Evolutionary conservation across 177 flowering plant genomes (phyloP), one percentile per base, ranked within the genome.

Genomic region (Tripterygium wilfordii): DNA sequence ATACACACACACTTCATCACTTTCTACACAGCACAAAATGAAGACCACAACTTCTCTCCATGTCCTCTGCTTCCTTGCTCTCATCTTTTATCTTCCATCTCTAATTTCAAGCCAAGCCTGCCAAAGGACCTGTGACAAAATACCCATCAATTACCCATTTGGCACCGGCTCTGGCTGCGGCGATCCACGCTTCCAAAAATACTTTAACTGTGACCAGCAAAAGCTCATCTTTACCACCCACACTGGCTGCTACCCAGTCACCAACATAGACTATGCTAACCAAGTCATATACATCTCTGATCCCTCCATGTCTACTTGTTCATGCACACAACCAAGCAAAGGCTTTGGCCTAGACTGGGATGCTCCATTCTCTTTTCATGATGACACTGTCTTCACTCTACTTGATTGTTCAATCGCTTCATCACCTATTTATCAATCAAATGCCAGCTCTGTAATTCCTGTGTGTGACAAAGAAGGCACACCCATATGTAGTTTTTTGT

Each of bases 341-440:
- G 94, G 88, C 49, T 81, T 85, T 14, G 72, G 86, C 63, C 78
- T 82, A 2, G 84, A 85, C 51, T 75, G 84, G 84, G 66, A 79
- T 20, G 94, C 88, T 0, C 94, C 94, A 4, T 85, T 85, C 55
- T 26, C 75, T 4, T 79, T 85, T 57, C 54, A 58, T 0, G 88
- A 75, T 17, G 55, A 58, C 51, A 76, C 63, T 25, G 63, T 82
- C 33, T 82, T 85, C 31, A 81, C 82, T 4, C 67, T 85, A 5
- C 76, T 85, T 0, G 88, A 74, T 54, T 85, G 94, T 63, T 67
- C 80, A 1, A 46, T 38, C n/a, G 12, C 51, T 36, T 62, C 83
- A 0, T 83, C 91, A 0, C 78, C 85, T 1, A 63, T 80, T 19
- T 78, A 59, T 57, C 57, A 55, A 23, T 48, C 39, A 12, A 23